Conservation (phyloP, 2,329 filamentous ascomycete genomes). For the Trichoderma hamatum region DNA sequence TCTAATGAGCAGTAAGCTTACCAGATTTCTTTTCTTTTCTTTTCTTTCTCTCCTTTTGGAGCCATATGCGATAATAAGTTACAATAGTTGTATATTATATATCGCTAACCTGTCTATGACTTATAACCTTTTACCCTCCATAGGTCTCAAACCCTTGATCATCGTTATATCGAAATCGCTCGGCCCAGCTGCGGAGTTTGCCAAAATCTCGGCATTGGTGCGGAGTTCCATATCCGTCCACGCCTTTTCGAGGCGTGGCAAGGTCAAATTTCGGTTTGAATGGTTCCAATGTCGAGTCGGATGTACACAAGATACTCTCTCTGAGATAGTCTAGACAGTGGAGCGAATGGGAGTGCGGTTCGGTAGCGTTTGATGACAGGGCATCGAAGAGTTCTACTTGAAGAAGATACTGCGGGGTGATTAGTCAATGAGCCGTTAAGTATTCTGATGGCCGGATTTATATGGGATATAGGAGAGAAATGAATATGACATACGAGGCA, state of each 20-base stretch:
- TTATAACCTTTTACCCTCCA: not conserved
- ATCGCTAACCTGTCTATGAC: not conserved
- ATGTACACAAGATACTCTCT: constrained; percentile 19
- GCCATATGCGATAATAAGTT: too few relatives aligned
- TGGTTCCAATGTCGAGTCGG: constrained; percentile 7
- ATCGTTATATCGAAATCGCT: constrained; percentile 18
- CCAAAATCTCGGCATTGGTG: constrained; percentile 19
- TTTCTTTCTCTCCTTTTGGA: not conserved
- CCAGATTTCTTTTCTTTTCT: not conserved
- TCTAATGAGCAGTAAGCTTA: not conserved
- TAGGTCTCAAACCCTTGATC: constrained; percentile 10
- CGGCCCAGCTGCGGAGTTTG: constrained; percentile 9
- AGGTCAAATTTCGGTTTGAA: constrained; percentile 12
- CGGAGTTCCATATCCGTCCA: constrained; percentile 17
- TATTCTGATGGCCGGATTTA: too few relatives aligned
- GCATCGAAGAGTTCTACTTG: constrained; percentile 17
- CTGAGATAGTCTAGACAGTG: constrained; percentile 18
- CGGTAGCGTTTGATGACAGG: constrained; percentile 11
- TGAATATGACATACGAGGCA: constrained; percentile 2
- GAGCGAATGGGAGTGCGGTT: constrained; percentile 13
- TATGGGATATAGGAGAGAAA: not conserved
- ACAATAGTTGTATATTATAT: not conserved
- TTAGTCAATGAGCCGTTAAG: not conserved
- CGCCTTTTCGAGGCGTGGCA: not conserved
- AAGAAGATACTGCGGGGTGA: constrained; percentile 3